These are phyloP conservation scores for Rostrohypoxylon terebratum DNA, from an alignment of 495 filamentous ascomycete species.

Conservation along the genomic window DNA sequence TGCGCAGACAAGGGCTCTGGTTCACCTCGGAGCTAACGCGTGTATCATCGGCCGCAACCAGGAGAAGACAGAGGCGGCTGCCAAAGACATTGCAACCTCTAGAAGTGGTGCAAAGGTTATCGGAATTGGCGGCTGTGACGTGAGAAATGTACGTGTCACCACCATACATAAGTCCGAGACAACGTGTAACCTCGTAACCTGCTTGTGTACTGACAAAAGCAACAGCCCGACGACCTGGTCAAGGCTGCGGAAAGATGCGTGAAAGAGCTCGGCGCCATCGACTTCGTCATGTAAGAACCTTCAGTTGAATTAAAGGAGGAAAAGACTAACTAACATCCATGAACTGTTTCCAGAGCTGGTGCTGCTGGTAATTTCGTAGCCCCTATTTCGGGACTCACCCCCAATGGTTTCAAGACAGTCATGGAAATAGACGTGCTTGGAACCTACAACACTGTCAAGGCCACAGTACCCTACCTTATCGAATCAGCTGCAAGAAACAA, in stretches of 20 bases:
- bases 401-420: slow-evolving; percentile 94
- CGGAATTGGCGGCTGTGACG: slow-evolving; percentile 86
- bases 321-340: slow-evolving; percentile 34
- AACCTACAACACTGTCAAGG: slow-evolving; percentile 94
- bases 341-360: slow-evolving; percentile 71
- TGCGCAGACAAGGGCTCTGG: slow-evolving; percentile 89
- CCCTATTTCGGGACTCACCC: slow-evolving; percentile 79
- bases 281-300: slow-evolving; percentile 87
- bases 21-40: slow-evolving; percentile 91
- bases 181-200: background rate
- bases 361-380: slow-evolving; percentile 97
- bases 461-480: slow-evolving; percentile 81
- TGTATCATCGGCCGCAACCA: slow-evolving; percentile 92
- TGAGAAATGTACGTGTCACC: slow-evolving; percentile 64
- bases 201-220: slow-evolving; percentile 18
- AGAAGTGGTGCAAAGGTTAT: slow-evolving; percentile 83
- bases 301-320: background rate
- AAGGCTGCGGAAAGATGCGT: slow-evolving; percentile 81
- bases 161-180: background rate
- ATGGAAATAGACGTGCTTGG: slow-evolving; percentile 97
- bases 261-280: slow-evolving; percentile 84
- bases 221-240: slow-evolving; percentile 71
- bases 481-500: slow-evolving; percentile 74
- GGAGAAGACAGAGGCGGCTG: slow-evolving; percentile 85
- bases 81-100: slow-evolving; percentile 82